A percentile compares a stretch with the other conserved stretches of the same genome.
These are phyloP conservation scores for Saksenaea oblongispora DNA, from an alignment of 371 early-diverging fungal genomes.

Conservation along the genomic window DNA sequence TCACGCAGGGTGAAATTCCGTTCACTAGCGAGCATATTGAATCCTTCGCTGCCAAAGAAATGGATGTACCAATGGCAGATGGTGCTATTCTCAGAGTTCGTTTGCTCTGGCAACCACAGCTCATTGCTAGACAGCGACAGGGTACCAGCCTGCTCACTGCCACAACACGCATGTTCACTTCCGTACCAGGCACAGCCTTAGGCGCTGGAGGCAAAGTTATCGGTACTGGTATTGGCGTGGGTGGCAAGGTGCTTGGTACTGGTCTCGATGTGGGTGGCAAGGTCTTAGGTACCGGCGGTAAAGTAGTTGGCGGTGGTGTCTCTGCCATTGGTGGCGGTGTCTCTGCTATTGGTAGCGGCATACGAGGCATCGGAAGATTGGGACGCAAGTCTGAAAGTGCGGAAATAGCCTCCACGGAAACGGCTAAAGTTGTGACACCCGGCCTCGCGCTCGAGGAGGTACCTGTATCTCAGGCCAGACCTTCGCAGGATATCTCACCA, in stretches of 20 bases:
- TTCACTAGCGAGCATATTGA: constrained; percentile 16
- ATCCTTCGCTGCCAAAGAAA: constrained; percentile 19
- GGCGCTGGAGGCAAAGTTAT: constrained; percentile 14
- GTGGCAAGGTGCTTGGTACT: constrained; percentile 25
- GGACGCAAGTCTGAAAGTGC: not conserved
- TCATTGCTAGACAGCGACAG: constrained; percentile 25
- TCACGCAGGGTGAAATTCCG: constrained; percentile 36
- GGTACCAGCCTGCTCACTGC: constrained; percentile 25
- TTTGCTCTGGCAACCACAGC: constrained; percentile 35
- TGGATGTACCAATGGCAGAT: constrained; percentile 12
- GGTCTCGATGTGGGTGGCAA: constrained; percentile 13
- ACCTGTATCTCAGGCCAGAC: not conserved
- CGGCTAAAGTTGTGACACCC: not conserved
- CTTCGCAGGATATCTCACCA: not conserved
- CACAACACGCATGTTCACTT: constrained; percentile 16
- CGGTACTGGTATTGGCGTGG: constrained; percentile 26
- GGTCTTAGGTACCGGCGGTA: constrained; percentile 19
- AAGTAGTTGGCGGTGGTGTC: constrained; percentile 10
- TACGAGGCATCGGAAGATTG: constrained; percentile 19
- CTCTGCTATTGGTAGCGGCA: constrained; percentile 23
- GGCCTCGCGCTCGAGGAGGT: not conserved
- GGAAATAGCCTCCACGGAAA: not conserved
- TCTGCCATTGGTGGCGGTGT: constrained; percentile 28
- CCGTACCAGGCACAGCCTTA: constrained; percentile 16
- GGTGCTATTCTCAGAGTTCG: constrained; percentile 20